Base-by-base conservation (phyloP, 257 asterid species). In the Solanum pinnatisectum region DNA sequence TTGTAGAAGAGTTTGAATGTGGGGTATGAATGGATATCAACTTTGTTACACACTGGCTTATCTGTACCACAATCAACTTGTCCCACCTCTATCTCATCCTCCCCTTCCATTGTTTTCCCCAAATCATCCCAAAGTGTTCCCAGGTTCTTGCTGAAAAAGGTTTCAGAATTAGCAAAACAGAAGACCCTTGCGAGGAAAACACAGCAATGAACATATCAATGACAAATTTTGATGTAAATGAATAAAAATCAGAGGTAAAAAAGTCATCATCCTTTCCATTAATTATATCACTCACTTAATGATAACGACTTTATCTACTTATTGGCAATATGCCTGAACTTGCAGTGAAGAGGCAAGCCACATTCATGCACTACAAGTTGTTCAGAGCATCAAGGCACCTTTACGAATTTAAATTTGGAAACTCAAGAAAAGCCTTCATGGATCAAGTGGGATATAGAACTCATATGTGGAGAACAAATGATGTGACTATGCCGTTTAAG, bases 71-170 rank as follows among this genome's bases (percentile, higher is more conserved):
- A 96, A 84, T 97, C 96, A 90, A 97, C 98, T 92, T 96, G 94
- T 88, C 99, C 99, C 88, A 94, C 92, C 96, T 97, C 99, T 72
- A 95, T 96, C 91, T 94, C 98, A 90, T 97, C 99, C 92, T 94
- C 99, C 32, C 98, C 96, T 93, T 97, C 99, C 95, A 94, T 95
- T 86, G 90, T 98, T 90, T 93, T 95, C 71, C 99, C 99, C 86
- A 97, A 84, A 89, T 97, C 99, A 91, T 97, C 99, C 99, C 99
- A 97, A 52, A 97, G 87, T 27, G 97, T 96, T 87, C 99, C 98
- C 89, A 97, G 91, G 89, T 92, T 97, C 91, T 96, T 96, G 92
- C 99, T 96, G 94, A 3, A 86, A 89, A 78, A 83, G 68, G 71
- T 49, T 44, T 49, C 71, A 49, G 86, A 82, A 82, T 82, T 82